Evolutionary conservation across 176 grass and related monocot genomes (phyloP).

Genomic region (Triticum dicoccoides): DNA sequence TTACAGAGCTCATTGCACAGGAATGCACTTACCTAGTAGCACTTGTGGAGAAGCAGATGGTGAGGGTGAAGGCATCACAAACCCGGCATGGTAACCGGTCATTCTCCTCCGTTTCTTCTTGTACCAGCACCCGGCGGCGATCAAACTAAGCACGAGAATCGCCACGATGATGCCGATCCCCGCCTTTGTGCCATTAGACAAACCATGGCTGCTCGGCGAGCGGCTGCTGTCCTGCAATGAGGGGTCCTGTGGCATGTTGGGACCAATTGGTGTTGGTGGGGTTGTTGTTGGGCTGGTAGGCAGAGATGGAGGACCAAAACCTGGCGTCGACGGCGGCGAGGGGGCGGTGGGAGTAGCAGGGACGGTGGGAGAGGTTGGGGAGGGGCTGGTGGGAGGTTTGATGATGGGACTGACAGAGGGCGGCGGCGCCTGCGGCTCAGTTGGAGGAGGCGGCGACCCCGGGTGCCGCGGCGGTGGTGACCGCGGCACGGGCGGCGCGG

Average conservation of each 20-base stretch:
- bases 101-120: slow-evolving; percentile 65
- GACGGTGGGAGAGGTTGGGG: slow-evolving; percentile 23
- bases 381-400: slow-evolving; percentile 33
- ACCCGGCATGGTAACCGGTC: slow-evolving; percentile 61
- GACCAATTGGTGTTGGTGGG: neutral
- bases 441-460: slow-evolving; percentile 29
- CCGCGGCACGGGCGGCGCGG: slow-evolving; percentile 14
- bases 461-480: slow-evolving; percentile 39
- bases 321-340: slow-evolving; percentile 23
- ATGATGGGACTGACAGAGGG: slow-evolving; percentile 37
- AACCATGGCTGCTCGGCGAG: neutral
- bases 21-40: slow-evolving; percentile 43
- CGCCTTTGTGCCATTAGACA: slow-evolving; percentile 35
- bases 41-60: slow-evolving; percentile 48
- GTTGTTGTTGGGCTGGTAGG: slow-evolving; percentile 11
- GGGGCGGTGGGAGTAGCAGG: slow-evolving; percentile 24
- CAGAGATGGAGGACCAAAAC: neutral
- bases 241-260: slow-evolving; percentile 6
- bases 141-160: slow-evolving; percentile 60
- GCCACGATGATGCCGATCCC: slow-evolving; percentile 39
- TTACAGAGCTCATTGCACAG: neutral
- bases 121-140: slow-evolving; percentile 55
- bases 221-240: neutral
- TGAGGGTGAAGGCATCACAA: slow-evolving; percentile 76
- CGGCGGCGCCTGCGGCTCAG: slow-evolving; percentile 25